These are phyloP conservation scores for Pichia occidentalis DNA, from an alignment of 805 yeast genomes.

Conservation along the genomic window DNA sequence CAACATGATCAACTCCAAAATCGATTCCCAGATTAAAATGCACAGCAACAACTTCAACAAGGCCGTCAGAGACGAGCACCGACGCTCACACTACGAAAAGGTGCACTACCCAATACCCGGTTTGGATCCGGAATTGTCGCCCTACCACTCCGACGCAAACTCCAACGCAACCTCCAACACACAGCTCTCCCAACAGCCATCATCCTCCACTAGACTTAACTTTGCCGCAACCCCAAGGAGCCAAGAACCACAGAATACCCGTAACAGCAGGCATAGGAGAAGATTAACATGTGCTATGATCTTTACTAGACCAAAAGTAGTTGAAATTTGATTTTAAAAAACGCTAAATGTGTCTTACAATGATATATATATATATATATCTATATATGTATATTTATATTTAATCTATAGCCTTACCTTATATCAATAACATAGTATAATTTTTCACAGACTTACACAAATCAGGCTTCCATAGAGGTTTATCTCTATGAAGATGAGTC, in stretches of 20 bases:
- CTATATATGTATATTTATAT: background rate
- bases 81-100: background rate
- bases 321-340: constrained; percentile 25
- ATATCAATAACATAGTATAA: background rate
- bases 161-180: background rate
- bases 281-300: constrained; percentile 42
- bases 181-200: no score
- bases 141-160: background rate
- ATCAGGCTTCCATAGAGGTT: background rate
- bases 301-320: constrained; percentile 34
- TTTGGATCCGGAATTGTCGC: constrained; percentile 3
- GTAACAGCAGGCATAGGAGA: constrained; percentile 32
- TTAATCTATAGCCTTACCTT: background rate
- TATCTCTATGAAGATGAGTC: background rate
- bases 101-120: constrained; percentile 5
- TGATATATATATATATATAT: background rate
- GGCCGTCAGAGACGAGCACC: background rate
- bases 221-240: no score
- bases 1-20: constrained; percentile 5
- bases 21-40: constrained; percentile 2
- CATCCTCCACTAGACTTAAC: background rate
- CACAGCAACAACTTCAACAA: constrained; percentile 1
- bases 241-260: background rate
- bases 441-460: no score
- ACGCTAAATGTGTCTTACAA: no score